Percentiles rank a stretch among this genome's conserved stretches.
These are phyloP conservation scores for Saccharomycopsis synnaedendra DNA, from an alignment of 805 yeast species.

Conservation along the genomic window DNA sequence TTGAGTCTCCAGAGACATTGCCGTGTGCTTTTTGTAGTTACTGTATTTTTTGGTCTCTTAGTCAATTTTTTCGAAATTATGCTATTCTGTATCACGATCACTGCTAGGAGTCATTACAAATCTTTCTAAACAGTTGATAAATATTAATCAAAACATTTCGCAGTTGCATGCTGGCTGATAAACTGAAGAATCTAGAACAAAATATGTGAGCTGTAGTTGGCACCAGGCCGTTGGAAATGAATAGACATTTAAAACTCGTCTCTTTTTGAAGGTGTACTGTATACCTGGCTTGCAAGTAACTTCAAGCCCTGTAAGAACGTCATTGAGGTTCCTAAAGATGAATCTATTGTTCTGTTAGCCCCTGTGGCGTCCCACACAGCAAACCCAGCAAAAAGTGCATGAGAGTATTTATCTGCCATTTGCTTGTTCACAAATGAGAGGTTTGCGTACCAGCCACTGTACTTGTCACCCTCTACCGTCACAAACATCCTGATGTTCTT, in stretches of 20 bases:
- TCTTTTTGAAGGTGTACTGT: slow-evolving; percentile 4
- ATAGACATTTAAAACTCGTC: slow-evolving; percentile 10
- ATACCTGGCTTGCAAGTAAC: slow-evolving; percentile 7
- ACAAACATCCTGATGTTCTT: slow-evolving; percentile 8
- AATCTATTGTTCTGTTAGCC: slow-evolving; percentile 4
- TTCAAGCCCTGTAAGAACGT: slow-evolving; percentile 11
- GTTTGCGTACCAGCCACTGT: slow-evolving; percentile 7
- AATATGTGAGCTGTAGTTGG: no score
- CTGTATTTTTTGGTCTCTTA: no score
- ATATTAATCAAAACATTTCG: no score
- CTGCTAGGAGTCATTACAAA: no score
- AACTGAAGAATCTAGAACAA: no score
- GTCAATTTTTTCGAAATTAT: no score
- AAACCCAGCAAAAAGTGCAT: slow-evolving; percentile 8
- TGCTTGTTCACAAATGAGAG: slow-evolving; percentile 3
- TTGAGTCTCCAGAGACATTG: no score
- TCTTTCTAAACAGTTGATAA: no score
- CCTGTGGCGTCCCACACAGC: slow-evolving; percentile 15
- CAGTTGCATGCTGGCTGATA: no score
- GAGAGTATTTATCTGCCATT: slow-evolving; percentile 4
- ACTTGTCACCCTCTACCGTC: slow-evolving; percentile 5
- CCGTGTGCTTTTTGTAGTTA: no score
- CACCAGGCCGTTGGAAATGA: no score
- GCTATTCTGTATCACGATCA: no score
- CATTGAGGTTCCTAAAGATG: not conserved